Evolutionary conservation across 805 yeast genomes (phyloP).

Genomic region (Pichia phayaonensis): DNA sequence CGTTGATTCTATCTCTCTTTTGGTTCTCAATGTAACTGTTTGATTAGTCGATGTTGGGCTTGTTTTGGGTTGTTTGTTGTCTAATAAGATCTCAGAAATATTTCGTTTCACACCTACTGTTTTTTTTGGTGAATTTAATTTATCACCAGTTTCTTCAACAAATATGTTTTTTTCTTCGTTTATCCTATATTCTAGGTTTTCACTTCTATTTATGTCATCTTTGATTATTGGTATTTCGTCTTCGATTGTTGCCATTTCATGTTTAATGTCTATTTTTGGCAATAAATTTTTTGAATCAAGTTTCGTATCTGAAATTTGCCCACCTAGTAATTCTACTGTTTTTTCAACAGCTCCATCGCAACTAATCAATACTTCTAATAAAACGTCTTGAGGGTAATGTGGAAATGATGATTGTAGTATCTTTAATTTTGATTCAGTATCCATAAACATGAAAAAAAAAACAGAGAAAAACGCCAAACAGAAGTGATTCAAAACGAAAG

Average conservation of each 20-base stretch:
- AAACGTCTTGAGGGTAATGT: conserved; percentile 30
- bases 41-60: not conserved
- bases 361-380: conserved; percentile 44
- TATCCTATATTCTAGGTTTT: no score
- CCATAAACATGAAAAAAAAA: conserved; percentile 10
- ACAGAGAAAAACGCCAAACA: not conserved
- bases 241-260: not conserved
- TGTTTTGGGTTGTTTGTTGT: not conserved
- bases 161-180: not conserved
- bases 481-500: no score
- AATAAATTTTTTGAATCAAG: not conserved
- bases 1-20: conserved; percentile 41
- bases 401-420: conserved; percentile 36
- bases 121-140: not conserved
- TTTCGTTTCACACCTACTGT: not conserved
- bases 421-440: conserved; percentile 34
- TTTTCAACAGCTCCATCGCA: conserved; percentile 41
- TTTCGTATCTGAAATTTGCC: not conserved
- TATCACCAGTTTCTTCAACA: not conserved
- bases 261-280: not conserved
- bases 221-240: not conserved
- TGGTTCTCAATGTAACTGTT: conserved; percentile 34
- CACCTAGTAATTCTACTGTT: not conserved
- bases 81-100: not conserved
- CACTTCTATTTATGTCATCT: no score